These are phyloP conservation scores for Clarireedia monteithiana DNA, from an alignment of 2,329 filamentous ascomycete genomes.

Conservation along the genomic window DNA sequence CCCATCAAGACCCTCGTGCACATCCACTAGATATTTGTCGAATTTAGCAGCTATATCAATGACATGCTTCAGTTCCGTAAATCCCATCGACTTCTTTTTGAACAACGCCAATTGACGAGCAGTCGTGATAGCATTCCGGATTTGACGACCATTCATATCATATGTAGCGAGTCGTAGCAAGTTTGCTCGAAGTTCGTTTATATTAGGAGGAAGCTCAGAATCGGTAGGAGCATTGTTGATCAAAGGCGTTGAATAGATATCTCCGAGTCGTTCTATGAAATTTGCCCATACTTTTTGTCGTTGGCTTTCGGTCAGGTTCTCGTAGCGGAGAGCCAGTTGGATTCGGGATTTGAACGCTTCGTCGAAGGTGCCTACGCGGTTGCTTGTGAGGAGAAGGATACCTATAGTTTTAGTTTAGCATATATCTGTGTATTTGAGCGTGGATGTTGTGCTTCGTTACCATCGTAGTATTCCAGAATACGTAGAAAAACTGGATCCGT, in stretches of 20 bases:
- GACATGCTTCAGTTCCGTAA: too few species aligned
- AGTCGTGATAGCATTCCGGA: conserved; percentile 27
- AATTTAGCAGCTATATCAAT: too few species aligned
- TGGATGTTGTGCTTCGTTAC: too few species aligned
- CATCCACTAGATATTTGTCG: too few species aligned
- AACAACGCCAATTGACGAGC: conserved; percentile 21
- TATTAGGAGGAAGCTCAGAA: not conserved
- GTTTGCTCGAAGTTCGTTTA: conserved; percentile 1
- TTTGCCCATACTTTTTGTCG: conserved; percentile 11
- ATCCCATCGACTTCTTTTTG: conserved; percentile 7
- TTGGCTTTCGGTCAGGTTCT: not conserved
- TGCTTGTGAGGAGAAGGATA: conserved; percentile 35
- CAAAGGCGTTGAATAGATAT: not conserved
- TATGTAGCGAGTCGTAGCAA: conserved; percentile 1
- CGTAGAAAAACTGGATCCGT: conserved; percentile 27
- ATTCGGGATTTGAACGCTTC: conserved; percentile 32
- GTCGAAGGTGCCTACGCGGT: conserved; percentile 33
- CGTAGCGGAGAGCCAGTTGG: conserved; percentile 29
- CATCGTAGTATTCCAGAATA: conserved; percentile 29
- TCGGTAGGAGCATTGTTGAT: too few species aligned
- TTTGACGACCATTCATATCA: conserved; percentile 27
- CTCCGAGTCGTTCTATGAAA: conserved; percentile 5
- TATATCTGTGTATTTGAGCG: too few species aligned
- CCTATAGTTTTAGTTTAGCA: conserved; percentile 15
- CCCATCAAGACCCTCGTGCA: too few species aligned